Conservation (phyloP, 208 protist species). For the Trypanosoma grayi region DNA sequence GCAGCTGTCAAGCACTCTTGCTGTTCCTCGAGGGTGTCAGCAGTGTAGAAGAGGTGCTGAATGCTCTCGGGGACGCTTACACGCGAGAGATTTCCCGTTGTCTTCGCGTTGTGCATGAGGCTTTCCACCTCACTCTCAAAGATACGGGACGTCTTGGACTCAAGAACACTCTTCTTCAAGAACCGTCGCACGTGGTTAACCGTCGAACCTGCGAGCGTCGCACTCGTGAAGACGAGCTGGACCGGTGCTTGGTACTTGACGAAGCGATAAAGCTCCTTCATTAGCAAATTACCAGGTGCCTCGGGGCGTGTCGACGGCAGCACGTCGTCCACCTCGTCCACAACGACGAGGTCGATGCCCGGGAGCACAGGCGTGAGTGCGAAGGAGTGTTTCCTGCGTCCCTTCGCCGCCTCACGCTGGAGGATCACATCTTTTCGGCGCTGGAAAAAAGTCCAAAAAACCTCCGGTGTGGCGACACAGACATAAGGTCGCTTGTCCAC, state of each 20-base stretch:
- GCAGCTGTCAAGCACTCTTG: constrained; percentile 51
- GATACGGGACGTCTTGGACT: constrained; percentile 57
- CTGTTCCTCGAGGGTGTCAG: constrained; percentile 74
- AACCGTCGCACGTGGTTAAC: constrained; percentile 87
- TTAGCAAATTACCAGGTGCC: constrained; percentile 74
- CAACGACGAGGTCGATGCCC: constrained; percentile 72
- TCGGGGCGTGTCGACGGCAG: constrained; percentile 59
- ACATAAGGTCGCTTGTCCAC: constrained; percentile 82
- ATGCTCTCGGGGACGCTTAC: constrained; percentile 66
- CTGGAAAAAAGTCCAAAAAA: constrained; percentile 72
- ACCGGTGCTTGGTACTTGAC: constrained; percentile 86
- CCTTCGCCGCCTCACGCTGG: constrained; percentile 36
- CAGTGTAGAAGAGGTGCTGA: constrained; percentile 76
- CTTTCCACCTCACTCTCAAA: constrained; percentile 52
- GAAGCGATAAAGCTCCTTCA: constrained; percentile 81
- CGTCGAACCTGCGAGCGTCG: constrained; percentile 77
- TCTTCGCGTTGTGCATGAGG: constrained; percentile 8
- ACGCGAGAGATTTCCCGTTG: constrained; percentile 44
- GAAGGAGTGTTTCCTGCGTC: constrained; percentile 57
- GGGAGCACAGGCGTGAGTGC: constrained; percentile 68
- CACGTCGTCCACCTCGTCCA: constrained; percentile 88
- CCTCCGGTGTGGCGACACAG: constrained; percentile 70
- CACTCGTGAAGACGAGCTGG: constrained; percentile 87
- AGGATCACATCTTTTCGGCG: constrained; percentile 49
- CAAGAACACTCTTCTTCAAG: constrained; percentile 87